Evolutionary conservation across 108 stramenopile species (phyloP).

Genomic region (Nitzschia sp.): DNA sequence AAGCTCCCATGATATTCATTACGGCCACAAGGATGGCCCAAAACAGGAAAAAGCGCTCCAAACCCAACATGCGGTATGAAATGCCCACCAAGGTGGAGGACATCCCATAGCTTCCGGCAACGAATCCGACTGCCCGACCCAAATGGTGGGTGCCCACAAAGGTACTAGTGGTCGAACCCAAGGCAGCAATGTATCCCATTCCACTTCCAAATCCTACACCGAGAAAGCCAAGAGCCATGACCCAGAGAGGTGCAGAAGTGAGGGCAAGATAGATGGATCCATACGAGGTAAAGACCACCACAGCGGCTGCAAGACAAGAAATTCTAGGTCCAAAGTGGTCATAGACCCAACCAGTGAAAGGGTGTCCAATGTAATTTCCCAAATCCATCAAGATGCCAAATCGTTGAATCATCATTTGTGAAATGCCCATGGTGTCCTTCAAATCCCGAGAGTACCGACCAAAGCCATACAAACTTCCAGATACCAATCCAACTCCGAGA

Average conservation of each 20-base stretch:
- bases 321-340: constrained; percentile 33
- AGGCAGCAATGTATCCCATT: constrained; percentile 32
- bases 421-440: constrained; percentile 13
- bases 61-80: constrained; percentile 14
- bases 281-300: constrained; percentile 24
- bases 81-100: constrained; percentile 30
- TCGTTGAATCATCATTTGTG: constrained; percentile 22
- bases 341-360: constrained; percentile 26
- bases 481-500: constrained; percentile 21
- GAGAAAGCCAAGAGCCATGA: constrained; percentile 23
- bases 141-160: constrained; percentile 16
- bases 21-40: constrained; percentile 30
- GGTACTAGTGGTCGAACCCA: constrained; percentile 31
- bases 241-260: constrained; percentile 4
- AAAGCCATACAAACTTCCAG: constrained; percentile 37
- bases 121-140: constrained; percentile 20
- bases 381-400: constrained; percentile 33
- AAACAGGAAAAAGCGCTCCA: constrained; percentile 27
- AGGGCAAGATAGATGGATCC: constrained; percentile 17
- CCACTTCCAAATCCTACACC: constrained; percentile 38
- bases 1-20: constrained; percentile 21
- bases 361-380: constrained; percentile 39
- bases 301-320: constrained; percentile 28
- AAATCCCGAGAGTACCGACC: constrained; percentile 30
- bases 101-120: constrained; percentile 28